Evolutionary conservation across 73 alveolate species (phyloP).

Genomic region (Stentor coeruleus): DNA sequence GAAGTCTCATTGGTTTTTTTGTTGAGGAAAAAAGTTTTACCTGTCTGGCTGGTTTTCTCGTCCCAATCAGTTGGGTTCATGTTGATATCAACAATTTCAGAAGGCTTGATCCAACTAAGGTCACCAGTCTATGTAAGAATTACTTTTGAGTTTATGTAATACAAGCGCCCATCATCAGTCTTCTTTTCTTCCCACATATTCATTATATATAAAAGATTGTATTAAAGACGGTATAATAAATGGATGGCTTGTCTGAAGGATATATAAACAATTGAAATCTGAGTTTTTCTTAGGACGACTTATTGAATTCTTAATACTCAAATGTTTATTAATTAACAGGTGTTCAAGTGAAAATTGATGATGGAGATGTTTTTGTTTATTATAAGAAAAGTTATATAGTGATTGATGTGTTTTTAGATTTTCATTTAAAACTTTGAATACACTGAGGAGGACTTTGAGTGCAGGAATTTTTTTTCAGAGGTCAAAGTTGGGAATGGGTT

Average conservation of each 20-base stretch:
- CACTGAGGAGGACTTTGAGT: constrained; percentile 5
- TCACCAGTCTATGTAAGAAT: not conserved
- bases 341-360: not conserved
- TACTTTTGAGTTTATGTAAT: constrained; percentile 9
- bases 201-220: too few relatives aligned
- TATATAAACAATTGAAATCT: too few relatives aligned
- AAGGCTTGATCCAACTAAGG: not conserved
- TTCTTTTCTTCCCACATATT: constrained; percentile 11
- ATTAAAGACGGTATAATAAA: too few relatives aligned
- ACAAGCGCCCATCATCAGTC: constrained; percentile 22
- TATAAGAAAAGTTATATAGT: constrained; percentile 4
- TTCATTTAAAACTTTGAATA: not conserved
- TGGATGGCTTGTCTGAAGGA: too few relatives aligned
- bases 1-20: not conserved
- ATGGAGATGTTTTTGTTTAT: constrained; percentile 16
- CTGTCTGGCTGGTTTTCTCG: not conserved
- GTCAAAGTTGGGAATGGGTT: too few relatives aligned
- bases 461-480: too few relatives aligned
- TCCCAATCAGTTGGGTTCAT: constrained; percentile 24
- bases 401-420: constrained; percentile 2
- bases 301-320: too few relatives aligned
- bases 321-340: too few relatives aligned
- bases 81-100: not conserved
- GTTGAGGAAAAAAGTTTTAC: constrained; percentile 13
- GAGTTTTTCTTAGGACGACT: too few relatives aligned